A percentile compares a stretch with the other conserved stretches of the same genome.
Evolutionary conservation across 768 basidiomycete species (phyloP).

Genomic region (Boletellus sp.): DNA sequence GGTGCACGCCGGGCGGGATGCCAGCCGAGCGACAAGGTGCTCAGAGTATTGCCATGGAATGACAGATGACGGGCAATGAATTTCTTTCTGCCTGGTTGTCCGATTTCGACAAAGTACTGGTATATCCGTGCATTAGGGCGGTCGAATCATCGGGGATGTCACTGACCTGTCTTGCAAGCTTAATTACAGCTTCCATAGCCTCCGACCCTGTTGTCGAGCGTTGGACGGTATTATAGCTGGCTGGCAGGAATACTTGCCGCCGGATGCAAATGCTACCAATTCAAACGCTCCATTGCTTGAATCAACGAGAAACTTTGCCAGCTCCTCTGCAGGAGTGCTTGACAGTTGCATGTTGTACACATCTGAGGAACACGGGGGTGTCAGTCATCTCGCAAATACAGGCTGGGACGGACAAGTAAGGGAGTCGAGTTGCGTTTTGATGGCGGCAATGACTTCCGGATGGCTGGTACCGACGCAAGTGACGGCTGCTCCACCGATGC

Average conservation of each 20-base stretch:
- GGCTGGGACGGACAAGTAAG: slow-evolving; percentile 56
- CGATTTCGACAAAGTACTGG: slow-evolving; percentile 68
- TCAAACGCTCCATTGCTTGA: slow-evolving; percentile 72
- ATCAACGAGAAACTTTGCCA: slow-evolving; percentile 65
- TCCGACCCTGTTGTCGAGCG: slow-evolving; percentile 59
- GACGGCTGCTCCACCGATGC: slow-evolving; percentile 84
- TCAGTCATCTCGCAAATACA: background rate
- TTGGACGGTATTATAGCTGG: background rate
- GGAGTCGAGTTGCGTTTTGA: slow-evolving; percentile 78
- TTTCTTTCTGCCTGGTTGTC: slow-evolving; percentile 66
- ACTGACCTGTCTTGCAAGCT: slow-evolving; percentile 71
- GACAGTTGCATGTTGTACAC: slow-evolving; percentile 85
- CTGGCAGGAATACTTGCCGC: slow-evolving; percentile 45
- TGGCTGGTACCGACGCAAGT: slow-evolving; percentile 72
- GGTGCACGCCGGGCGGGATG: slow-evolving; percentile 67
- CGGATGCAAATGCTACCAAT: slow-evolving; percentile 66
- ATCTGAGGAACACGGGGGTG: slow-evolving; percentile 42
- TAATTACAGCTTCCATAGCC: slow-evolving; percentile 85
- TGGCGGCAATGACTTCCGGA: slow-evolving; percentile 64
- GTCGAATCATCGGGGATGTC: background rate
- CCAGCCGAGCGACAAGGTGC: slow-evolving; percentile 62
- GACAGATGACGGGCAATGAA: slow-evolving; percentile 78
- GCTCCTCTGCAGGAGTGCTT: slow-evolving; percentile 74
- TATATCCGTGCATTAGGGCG: slow-evolving; percentile 9
- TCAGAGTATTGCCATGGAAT: slow-evolving; percentile 83